phyloP scores from a whole-genome alignment of 176 grass and related monocot genomes.

The Oropetium thomaeum region DNA sequence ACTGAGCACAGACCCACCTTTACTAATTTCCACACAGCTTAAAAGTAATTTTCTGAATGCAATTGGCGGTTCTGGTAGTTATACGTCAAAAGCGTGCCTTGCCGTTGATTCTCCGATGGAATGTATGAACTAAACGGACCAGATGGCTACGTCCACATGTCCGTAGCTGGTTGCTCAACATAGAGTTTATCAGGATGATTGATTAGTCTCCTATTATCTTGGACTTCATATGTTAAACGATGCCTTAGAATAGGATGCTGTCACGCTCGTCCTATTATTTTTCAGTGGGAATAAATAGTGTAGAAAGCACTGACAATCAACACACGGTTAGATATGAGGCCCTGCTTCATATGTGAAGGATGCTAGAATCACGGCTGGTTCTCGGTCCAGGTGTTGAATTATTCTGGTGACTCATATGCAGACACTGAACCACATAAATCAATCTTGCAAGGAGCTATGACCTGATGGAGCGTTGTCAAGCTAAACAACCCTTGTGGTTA shows the following conservation, averaged over 20 bases:
- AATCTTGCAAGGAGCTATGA: background rate
- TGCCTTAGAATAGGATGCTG: background rate
- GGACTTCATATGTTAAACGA: background rate
- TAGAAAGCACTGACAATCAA: background rate
- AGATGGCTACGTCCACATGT: background rate
- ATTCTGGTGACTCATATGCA: background rate
- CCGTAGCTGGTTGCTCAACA: slow-evolving; percentile 14
- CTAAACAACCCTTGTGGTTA: slow-evolving; percentile 31
- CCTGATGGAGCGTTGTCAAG: no score
- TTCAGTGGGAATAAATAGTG: background rate
- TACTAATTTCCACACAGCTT: background rate
- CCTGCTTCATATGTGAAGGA: background rate
- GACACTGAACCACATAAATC: background rate
- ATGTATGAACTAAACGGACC: background rate
- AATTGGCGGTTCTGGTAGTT: background rate
- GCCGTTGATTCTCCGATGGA: background rate
- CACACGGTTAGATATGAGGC: background rate
- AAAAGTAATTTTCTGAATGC: background rate
- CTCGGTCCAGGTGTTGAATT: slow-evolving; percentile 9
- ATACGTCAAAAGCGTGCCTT: background rate
- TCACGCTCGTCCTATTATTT: background rate
- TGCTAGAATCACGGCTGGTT: background rate
- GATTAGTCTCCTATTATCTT: background rate
- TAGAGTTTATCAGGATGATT: background rate
- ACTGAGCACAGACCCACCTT: background rate